Base-by-base conservation (phyloP, 2,329 filamentous ascomycete species). In the Fusarium burgessii region DNA sequence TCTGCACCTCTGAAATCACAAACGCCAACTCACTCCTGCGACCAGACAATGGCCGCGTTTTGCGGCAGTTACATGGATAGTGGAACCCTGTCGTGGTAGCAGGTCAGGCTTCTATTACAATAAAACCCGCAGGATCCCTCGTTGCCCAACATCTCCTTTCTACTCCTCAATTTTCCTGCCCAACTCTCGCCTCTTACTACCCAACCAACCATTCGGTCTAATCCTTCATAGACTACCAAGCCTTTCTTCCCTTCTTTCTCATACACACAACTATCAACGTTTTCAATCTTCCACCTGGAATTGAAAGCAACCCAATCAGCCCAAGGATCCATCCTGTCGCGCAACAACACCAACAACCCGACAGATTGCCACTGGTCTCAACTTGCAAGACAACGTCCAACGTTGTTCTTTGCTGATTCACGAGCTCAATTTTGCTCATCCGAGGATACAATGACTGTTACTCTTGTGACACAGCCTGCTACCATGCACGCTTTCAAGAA, bases 401-500 rank as follows among this genome's bases (percentile, higher is more conserved):
- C 66, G 74, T 78, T 78, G 77, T 68, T 77, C 70, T 67, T 67
- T 72, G 59, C 72, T 70, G 70, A 74, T 76, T 74, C 68, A 70
- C 62, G 76, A 78, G 75, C 71, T 70, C 71, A 73, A 76, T 74
- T 61, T 66, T 72, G 76, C 74, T 76, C 76, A 74, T 71, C 79
- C 80, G 76, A 77, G 82, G 82, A 83, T 79, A 82, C 79, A 79
- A 86, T 86, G 84, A 84, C 84, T 77, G 74, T 78, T 82, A 80
- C 83, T 78, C 79, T 85, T 80, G 79, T 84, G 79, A 77, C 84
- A 75, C 83, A 81, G 78, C 80, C 80, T 82, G 83, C 78, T 74
- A 78, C 82, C 76, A 88, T 89, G 86, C 82, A 86, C 78, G 83
- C 83, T 81, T 88, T 83, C 83, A 87, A 82, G 77, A 82, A 76